A percentile compares a stretch with the other conserved stretches of the same genome.
Conservation (phyloP, 768 basidiomycete genomes). For the Suillus ampliporus region DNA sequence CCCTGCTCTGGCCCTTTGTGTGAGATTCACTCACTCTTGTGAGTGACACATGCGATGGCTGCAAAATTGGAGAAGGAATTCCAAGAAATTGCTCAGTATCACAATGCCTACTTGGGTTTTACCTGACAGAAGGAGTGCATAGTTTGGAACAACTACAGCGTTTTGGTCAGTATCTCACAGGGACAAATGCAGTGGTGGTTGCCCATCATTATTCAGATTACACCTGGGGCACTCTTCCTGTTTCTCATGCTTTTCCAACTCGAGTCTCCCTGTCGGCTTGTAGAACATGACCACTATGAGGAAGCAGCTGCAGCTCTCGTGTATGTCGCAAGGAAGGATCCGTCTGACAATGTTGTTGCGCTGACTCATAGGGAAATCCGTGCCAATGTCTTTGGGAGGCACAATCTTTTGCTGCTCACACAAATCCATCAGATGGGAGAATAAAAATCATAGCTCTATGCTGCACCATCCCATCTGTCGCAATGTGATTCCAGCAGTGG, state of each 20-base stretch:
- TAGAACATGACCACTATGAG: slow-evolving; percentile 39
- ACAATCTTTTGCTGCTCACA: slow-evolving; percentile 22
- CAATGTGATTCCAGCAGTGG: slow-evolving; percentile 45
- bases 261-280: slow-evolving; percentile 49
- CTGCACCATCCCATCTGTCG: slow-evolving; percentile 38
- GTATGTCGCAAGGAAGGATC: slow-evolving; percentile 30
- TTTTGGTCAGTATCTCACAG: slow-evolving; percentile 26
- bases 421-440: slow-evolving; percentile 42
- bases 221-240: slow-evolving; percentile 46
- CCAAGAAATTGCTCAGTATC: slow-evolving; percentile 29
- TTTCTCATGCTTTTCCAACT: slow-evolving; percentile 42
- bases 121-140: slow-evolving; percentile 4
- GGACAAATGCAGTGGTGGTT: slow-evolving; percentile 43
- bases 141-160: slow-evolving; percentile 45
- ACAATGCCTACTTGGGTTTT: slow-evolving; percentile 35
- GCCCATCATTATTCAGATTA: slow-evolving; percentile 43
- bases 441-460: slow-evolving; percentile 33
- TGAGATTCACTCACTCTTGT: not conserved
- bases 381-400: slow-evolving; percentile 39
- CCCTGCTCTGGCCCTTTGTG: not conserved
- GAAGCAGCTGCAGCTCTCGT: slow-evolving; percentile 39
- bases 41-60: slow-evolving; percentile 16
- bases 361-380: slow-evolving; percentile 41
- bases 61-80: slow-evolving; percentile 23
- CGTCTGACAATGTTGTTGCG: slow-evolving; percentile 34